Percentiles rank a stretch among this genome's conserved stretches.
Evolutionary conservation across 139 green algal genomes (phyloP).

Genomic region (Volvox reticuliferus): DNA sequence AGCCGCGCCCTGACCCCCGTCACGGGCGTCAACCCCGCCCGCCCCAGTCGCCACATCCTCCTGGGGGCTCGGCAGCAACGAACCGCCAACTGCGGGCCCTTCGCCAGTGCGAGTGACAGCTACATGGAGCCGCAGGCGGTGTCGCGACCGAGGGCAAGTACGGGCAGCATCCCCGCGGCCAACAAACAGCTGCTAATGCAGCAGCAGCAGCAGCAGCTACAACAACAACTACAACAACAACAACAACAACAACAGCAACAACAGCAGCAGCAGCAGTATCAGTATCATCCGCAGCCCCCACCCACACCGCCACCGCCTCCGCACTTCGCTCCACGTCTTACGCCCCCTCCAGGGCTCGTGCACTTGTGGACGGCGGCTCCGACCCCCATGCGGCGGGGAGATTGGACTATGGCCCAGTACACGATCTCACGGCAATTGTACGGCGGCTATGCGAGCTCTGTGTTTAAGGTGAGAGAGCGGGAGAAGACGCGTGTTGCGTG

Average conservation of each 20-base stretch:
- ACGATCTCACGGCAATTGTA: constrained; percentile 32
- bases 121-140: neutral
- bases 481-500: neutral
- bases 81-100: neutral
- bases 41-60: constrained; percentile 7
- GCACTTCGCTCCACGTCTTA: neutral
- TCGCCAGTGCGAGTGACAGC: neutral
- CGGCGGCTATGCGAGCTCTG: constrained; percentile 35
- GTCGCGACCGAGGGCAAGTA: neutral
- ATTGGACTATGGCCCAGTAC: constrained; percentile 36
- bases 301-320: neutral
- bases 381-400: constrained; percentile 5
- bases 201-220: neutral
- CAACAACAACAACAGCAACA: neutral
- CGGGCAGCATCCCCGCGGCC: neutral
- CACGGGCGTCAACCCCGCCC: neutral
- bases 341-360: neutral
- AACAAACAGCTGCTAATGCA: neutral
- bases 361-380: neutral
- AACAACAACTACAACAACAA: neutral
- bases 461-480: constrained; percentile 30
- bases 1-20: neutral
- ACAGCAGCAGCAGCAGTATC: neutral
- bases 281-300: neutral
- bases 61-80: neutral